Percentiles rank a stretch among this genome's conserved stretches.
phyloP scores from a whole-genome alignment of 2,329 filamentous ascomycete genomes.

The Plenodomus lindquistii region DNA sequence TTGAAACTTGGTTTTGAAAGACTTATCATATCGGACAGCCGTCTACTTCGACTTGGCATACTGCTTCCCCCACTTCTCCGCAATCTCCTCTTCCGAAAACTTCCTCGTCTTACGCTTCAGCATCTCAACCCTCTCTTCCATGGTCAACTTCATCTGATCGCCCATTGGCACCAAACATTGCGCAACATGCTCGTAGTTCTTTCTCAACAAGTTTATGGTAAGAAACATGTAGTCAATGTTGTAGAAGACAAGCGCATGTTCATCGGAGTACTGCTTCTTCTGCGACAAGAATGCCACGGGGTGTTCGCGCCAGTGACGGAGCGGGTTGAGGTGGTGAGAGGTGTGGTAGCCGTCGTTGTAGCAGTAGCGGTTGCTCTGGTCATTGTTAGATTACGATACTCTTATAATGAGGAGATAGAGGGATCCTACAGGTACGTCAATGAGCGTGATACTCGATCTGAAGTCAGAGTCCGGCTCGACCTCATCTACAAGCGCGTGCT shows the following conservation, averaged over 20 bases:
- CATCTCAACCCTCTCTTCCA: conserved; percentile 66
- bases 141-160: conserved; percentile 67
- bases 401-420: conserved; percentile 5
- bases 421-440: conserved; percentile 75
- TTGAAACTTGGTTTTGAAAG: too few relatives aligned
- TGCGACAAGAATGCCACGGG: conserved; percentile 72
- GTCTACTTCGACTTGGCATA: conserved; percentile 33
- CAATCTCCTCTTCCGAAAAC: conserved; percentile 69
- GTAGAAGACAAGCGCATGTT: conserved; percentile 75
- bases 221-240: conserved; percentile 82
- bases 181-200: conserved; percentile 73
- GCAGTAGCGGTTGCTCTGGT: conserved; percentile 76
- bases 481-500: conserved; percentile 79
- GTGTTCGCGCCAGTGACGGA: conserved; percentile 80
- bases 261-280: conserved; percentile 67
- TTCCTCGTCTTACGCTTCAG: conserved; percentile 66
- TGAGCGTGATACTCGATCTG: conserved; percentile 75
- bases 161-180: conserved; percentile 74
- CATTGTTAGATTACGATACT: not conserved
- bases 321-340: conserved; percentile 77
- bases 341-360: conserved; percentile 86
- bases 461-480: conserved; percentile 77
- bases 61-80: conserved; percentile 56
- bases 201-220: conserved; percentile 67
- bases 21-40: too few relatives aligned